Percentiles rank a stretch among this genome's conserved stretches.
Conservation (phyloP, 495 filamentous ascomycete species). For the Neurospora hispaniola region DNA sequence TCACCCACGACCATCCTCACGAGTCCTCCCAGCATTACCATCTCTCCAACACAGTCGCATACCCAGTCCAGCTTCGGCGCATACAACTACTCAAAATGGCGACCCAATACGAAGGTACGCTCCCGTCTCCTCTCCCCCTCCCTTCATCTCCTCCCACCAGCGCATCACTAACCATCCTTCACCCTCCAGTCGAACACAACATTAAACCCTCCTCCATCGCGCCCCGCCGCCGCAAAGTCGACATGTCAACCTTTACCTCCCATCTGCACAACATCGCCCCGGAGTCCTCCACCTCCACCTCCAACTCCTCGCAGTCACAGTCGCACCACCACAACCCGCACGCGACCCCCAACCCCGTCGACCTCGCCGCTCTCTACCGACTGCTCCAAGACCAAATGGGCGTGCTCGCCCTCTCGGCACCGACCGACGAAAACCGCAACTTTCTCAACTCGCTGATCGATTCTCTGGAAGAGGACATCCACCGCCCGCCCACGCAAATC, state of each 20-base stretch:
- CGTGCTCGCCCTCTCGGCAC: conserved; percentile 32
- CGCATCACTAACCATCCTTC: neutral
- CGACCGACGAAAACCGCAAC: conserved; percentile 51
- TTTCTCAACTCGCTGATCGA: conserved; percentile 51
- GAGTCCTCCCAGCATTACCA: neutral
- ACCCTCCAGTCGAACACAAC: conserved; percentile 71
- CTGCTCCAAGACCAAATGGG: conserved; percentile 41
- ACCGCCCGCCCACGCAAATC: conserved; percentile 54
- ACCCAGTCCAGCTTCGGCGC: neutral
- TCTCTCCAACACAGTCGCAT: neutral
- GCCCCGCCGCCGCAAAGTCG: conserved; percentile 52
- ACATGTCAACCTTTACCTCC: conserved; percentile 81
- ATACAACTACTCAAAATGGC: conserved; percentile 21
- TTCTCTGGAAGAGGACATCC: conserved; percentile 50
- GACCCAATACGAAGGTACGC: conserved; percentile 38
- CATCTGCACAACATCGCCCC: conserved; percentile 56
- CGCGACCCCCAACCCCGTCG: conserved; percentile 60
- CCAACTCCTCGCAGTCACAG: neutral
- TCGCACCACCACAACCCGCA: conserved; percentile 47
- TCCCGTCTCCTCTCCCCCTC: conserved; percentile 10
- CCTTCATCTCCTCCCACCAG: conserved; percentile 1
- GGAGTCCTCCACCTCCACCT: conserved; percentile 17
- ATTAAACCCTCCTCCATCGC: conserved; percentile 37
- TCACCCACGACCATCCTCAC: neutral
- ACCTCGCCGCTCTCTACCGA: conserved; percentile 52